Evolutionary conservation across 2,329 filamentous ascomycete species (phyloP), one percentile per base, ranked within the genome.

Genomic region (Sclerotinia nivalis): DNA sequence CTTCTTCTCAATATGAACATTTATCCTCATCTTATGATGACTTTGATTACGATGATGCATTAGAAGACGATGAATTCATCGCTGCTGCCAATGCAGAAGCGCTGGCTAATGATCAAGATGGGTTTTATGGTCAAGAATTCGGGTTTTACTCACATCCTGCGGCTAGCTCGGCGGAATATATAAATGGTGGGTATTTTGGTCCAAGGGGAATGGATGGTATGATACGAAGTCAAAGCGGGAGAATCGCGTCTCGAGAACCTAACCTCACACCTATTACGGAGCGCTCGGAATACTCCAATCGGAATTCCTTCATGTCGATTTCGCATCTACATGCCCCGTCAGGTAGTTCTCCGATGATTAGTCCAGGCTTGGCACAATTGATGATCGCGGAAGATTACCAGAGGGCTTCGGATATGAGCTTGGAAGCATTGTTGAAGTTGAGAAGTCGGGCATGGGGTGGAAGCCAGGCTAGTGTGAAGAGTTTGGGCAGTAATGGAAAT

Each of bases 211-310:
- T 90, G 22, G 86, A 89, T 70, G 84, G 84, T 3, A 76, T 89
- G 22, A 75, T 70, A 49, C 88, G 93, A 49, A 90, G 85, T 72
- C 88, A 88, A 68, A 96, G 91, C 73, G 93, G 92, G 28, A 88
- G 89, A 20, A 84, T 89, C 66, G 88, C 90, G 43, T 91, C 92
- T 28, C 88, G 91, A 54, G 95, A 97, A 78, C 95, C 96, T 1
- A 97, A 96, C 76, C 83, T 99, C 61, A 98, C 96, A 1, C 96
- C 96, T 8, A 98, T 99, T 75, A 98, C 95, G 0, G 96, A 98
- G 79, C 88, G 94, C 18, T 97, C 93, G 71, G 96, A 99, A 80
- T 97, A 97, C 83, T 97, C 93, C 55, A 97, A 96, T 71, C 89
- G 96, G 58, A 98, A 97, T 78, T 96, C 92, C 0, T 88, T 97